Evolutionary conservation across 257 asterid species (phyloP).

Genomic region (Gynochthodes officinalis): DNA sequence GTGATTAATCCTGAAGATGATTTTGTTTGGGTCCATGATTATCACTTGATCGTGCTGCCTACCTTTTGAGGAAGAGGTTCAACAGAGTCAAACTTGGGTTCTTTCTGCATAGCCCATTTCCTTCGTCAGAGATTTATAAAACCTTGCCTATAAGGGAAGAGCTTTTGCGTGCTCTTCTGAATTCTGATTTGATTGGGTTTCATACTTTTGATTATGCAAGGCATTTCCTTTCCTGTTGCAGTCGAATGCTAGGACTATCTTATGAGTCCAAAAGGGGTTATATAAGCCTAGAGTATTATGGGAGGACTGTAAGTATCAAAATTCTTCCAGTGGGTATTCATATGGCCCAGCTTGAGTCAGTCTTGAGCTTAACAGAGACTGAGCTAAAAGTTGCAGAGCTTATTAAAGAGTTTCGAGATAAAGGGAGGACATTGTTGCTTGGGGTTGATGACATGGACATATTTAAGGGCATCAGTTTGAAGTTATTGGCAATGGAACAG

Average conservation of each 20-base stretch:
- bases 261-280: conserved; percentile 91
- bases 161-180: conserved; percentile 63
- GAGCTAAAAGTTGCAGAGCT: conserved; percentile 64
- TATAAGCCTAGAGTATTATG: conserved; percentile 85
- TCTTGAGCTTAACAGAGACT: conserved; percentile 57
- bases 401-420: conserved; percentile 42
- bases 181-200: conserved; percentile 82
- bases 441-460: conserved; percentile 95
- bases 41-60: conserved; percentile 82
- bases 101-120: conserved; percentile 83
- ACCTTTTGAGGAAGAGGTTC: conserved; percentile 85
- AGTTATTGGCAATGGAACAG: conserved; percentile 83
- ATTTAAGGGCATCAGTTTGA: conserved; percentile 80
- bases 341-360: conserved; percentile 82
- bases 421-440: conserved; percentile 67
- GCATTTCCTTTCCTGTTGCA: conserved; percentile 85
- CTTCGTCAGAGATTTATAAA: conserved; percentile 78
- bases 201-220: conserved; percentile 88
- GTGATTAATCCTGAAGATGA: conserved; percentile 90
- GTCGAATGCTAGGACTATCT: conserved; percentile 80
- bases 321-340: conserved; percentile 94
- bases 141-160: conserved; percentile 81
- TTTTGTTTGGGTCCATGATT: conserved; percentile 84
- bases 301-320: conserved; percentile 82
- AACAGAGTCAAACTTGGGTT: conserved; percentile 84